Base-by-base conservation (phyloP, 768 basidiomycete species). In the Chalciporus chontae region DNA sequence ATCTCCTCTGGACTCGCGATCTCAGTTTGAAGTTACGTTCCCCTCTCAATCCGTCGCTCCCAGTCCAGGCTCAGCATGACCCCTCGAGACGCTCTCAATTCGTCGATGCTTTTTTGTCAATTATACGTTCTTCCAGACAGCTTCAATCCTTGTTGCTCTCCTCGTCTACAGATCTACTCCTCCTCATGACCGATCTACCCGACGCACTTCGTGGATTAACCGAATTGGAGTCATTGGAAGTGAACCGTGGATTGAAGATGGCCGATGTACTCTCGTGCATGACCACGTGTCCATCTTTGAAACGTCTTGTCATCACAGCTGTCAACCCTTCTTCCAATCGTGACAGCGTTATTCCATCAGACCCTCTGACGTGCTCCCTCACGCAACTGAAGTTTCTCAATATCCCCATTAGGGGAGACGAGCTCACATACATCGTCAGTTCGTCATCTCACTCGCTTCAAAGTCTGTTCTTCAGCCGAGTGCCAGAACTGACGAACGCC, bases 201-300 rank as follows among this genome's bases (percentile, higher is more conserved):
- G 26, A 39, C 9, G 44, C 48, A 1, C 39, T 58, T 7, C n/a
- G 34, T 3, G 21, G 51, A 32, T 31, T 50, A 8, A 26, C 8
- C 32, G 29, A 37, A 37, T 36, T 50, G 26, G 43, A 52, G n/a
- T 5, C 14, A 3, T 50, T 57, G 18, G 2, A 0, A 2, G 27
- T 15, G 13, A 27, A 0, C 21, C 38, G 36, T 32, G n/a, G 10
- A 9, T 17, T 55, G 13, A 46, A n/a, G 37, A 43, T 43, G 40
- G 48, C 37, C 26, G 48, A 45, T 18, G 7, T 54, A 13, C 1
- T 45, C 4, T 27, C 44, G n/a, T 48, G 49, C 38, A 13, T 58
- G 19, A 14, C 43, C 26, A n/a, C 47, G 19, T 58, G 52, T 32
- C 36, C 47, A 23, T 58, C 48, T 2, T 38, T 58, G 37, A 54